A percentile compares a stretch with the other conserved stretches of the same genome.
Evolutionary conservation across 805 yeast species (phyloP).

Genomic region (Soucietia sequanensis): DNA sequence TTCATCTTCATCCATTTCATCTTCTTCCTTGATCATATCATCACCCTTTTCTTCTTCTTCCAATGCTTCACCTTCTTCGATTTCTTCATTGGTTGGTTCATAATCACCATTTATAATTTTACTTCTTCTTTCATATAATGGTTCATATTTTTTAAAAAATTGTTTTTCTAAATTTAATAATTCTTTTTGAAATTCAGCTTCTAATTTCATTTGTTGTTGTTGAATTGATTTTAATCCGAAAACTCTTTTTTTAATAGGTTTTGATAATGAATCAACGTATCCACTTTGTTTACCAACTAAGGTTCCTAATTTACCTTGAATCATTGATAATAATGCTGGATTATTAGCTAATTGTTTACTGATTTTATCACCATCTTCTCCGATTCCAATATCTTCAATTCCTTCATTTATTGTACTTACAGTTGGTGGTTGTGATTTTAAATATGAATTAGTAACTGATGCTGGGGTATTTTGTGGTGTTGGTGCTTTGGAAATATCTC

Average conservation of each 20-base stretch:
- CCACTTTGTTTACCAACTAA: conserved; percentile 87
- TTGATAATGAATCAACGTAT: conserved; percentile 75
- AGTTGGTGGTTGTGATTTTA: conserved; percentile 59
- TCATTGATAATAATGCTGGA: conserved; percentile 82
- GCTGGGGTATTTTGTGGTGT: conserved; percentile 99
- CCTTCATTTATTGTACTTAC: conserved; percentile 66
- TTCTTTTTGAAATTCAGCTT: conserved; percentile 89
- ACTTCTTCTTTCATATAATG: conserved; percentile 72
- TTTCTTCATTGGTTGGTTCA: conserved; percentile 78
- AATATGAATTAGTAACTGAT: conserved; percentile 70
- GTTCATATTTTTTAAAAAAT: conserved; percentile 68
- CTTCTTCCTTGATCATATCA: conserved; percentile 37
- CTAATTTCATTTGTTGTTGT: conserved; percentile 73
- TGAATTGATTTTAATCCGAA: conserved; percentile 82
- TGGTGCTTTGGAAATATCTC: conserved; percentile 87
- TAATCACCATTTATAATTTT: conserved; percentile 66
- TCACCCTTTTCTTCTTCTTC: conserved; percentile 54
- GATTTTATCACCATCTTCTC: conserved; percentile 26
- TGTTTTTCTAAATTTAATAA: conserved; percentile 82
- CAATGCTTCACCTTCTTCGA: conserved; percentile 72
- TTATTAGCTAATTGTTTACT: conserved; percentile 61
- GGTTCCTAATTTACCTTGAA: conserved; percentile 83
- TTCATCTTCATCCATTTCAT: conserved; percentile 44
- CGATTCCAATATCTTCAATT: conserved; percentile 37
- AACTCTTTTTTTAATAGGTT: conserved; percentile 69